Percentiles rank a stretch among this genome's conserved stretches.
Conservation (phyloP, 768 basidiomycete genomes). For the Floccularia luteovirens region DNA sequence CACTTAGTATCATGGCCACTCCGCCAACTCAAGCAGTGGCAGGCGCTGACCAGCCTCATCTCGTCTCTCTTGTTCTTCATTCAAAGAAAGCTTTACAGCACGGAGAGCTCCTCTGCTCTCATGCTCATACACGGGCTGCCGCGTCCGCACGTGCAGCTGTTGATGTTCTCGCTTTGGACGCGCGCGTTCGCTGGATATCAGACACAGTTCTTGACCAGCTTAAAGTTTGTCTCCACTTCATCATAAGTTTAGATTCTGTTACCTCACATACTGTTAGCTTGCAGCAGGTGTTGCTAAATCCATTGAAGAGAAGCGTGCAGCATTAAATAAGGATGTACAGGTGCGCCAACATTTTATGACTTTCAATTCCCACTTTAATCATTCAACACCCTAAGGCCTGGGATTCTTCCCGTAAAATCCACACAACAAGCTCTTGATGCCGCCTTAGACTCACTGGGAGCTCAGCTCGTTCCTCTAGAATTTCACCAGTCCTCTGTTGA, state of each 20-base stretch:
- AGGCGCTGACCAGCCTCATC: slow-evolving; percentile 43
- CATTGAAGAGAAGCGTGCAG: slow-evolving; percentile 63
- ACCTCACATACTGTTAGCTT: slow-evolving; percentile 33
- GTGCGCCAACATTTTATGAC: slow-evolving; percentile 23
- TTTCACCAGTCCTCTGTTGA: slow-evolving; percentile 63
- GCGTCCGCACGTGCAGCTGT: slow-evolving; percentile 58
- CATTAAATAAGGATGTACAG: slow-evolving; percentile 52
- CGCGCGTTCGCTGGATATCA: slow-evolving; percentile 72
- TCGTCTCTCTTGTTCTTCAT: slow-evolving; percentile 69
- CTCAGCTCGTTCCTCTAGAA: slow-evolving; percentile 69
- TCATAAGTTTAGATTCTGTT: background rate
- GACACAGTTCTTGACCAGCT: slow-evolving; percentile 73
- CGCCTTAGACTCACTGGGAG: slow-evolving; percentile 65
- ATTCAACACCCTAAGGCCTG: slow-evolving; percentile 43
- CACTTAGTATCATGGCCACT: too few relatives aligned
- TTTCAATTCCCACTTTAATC: background rate
- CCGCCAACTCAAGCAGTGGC: background rate
- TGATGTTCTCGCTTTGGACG: slow-evolving; percentile 72
- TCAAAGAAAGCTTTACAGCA: slow-evolving; percentile 80
- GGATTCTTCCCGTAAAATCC: slow-evolving; percentile 57
- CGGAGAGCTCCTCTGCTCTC: slow-evolving; percentile 68
- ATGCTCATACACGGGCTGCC: slow-evolving; percentile 56
- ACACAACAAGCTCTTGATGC: slow-evolving; percentile 56
- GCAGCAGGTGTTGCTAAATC: slow-evolving; percentile 67
- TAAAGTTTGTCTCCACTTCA: slow-evolving; percentile 33